A percentile compares a stretch with the other conserved stretches of the same genome.
Evolutionary conservation across 805 yeast genomes (phyloP).

Genomic region (Torulaspora gathmanii): DNA sequence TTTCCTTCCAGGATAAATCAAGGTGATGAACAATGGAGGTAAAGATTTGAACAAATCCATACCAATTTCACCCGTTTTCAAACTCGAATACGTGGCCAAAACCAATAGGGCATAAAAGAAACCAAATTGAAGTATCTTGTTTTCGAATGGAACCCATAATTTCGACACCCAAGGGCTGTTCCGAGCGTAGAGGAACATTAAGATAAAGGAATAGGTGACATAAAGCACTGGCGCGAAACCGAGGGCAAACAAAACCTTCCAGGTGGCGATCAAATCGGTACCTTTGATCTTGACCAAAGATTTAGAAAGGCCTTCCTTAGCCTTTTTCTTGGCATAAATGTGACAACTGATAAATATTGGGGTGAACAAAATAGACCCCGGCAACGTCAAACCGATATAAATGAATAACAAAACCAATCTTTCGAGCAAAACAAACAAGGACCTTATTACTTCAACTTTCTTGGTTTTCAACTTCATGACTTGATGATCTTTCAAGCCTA

Average conservation of each 20-base stretch:
- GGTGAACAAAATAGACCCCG: constrained; percentile 77
- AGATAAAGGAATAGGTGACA: constrained; percentile 58
- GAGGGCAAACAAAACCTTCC: constrained; percentile 86
- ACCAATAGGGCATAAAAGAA: constrained; percentile 54
- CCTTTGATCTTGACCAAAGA: constrained; percentile 89
- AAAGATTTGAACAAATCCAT: constrained; percentile 77
- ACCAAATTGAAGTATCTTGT: constrained; percentile 36
- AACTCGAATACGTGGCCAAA: constrained; percentile 78
- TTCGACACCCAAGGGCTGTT: constrained; percentile 21
- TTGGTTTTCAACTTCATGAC: constrained; percentile 47
- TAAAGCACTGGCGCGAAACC: constrained; percentile 82
- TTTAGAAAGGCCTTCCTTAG: constrained; percentile 75
- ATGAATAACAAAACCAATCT: constrained; percentile 51
- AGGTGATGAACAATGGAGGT: constrained; percentile 56
- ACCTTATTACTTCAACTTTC: constrained; percentile 42
- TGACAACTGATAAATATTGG: constrained; percentile 81
- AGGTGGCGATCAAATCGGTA: constrained; percentile 86
- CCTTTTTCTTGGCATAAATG: constrained; percentile 64
- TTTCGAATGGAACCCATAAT: constrained; percentile 34
- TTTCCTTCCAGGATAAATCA: constrained; percentile 40
- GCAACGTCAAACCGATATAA: constrained; percentile 61
- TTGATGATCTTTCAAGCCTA: constrained; percentile 70
- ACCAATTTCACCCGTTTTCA: constrained; percentile 86
- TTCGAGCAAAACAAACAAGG: constrained; percentile 45
- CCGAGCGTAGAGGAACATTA: constrained; percentile 37